phyloP scores from a whole-genome alignment of 352 stramenopile species.

The Hyphochytrium catenoides region DNA sequence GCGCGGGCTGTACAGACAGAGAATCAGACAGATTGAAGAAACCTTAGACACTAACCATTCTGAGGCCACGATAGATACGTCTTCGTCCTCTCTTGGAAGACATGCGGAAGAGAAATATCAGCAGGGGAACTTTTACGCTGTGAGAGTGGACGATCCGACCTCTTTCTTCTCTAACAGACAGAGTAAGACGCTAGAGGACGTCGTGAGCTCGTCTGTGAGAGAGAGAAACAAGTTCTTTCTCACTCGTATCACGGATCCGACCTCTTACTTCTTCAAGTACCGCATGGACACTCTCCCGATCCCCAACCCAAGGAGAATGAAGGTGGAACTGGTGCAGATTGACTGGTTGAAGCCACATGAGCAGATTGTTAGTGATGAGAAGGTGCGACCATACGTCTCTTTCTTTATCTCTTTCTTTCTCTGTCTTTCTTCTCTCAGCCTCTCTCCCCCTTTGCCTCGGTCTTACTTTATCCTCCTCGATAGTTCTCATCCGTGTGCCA shows the following conservation, averaged over 20 bases:
- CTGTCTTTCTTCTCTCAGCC: too few relatives aligned
- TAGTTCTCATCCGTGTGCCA: too few relatives aligned
- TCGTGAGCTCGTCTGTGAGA: constrained; percentile 29
- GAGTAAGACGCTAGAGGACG: constrained; percentile 38
- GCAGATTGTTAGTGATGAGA: constrained; percentile 56
- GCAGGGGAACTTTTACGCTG: constrained; percentile 50
- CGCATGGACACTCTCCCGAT: constrained; percentile 37
- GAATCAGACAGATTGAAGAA: constrained; percentile 29
- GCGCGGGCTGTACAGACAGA: constrained; percentile 37
- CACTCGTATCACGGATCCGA: constrained; percentile 52
- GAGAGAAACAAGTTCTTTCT: constrained; percentile 47
- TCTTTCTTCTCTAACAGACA: constrained; percentile 32
- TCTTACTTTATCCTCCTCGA: too few relatives aligned
- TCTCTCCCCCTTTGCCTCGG: too few relatives aligned
- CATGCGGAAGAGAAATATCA: constrained; percentile 25
- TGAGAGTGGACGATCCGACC: constrained; percentile 45
- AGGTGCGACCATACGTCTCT: too few relatives aligned
- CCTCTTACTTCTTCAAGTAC: constrained; percentile 71
- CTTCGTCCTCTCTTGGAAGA: constrained; percentile 23
- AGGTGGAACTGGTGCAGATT: constrained; percentile 26
- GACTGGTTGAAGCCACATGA: constrained; percentile 53
- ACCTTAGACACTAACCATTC: constrained; percentile 4
- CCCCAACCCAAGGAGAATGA: constrained; percentile 30
- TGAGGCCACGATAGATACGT: constrained; percentile 32
- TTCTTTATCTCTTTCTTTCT: too few relatives aligned